Percentiles rank a stretch among this genome's conserved stretches.
These are phyloP conservation scores for Ascochyta fabae DNA, from an alignment of 2,329 filamentous ascomycete species.

Conservation along the genomic window DNA sequence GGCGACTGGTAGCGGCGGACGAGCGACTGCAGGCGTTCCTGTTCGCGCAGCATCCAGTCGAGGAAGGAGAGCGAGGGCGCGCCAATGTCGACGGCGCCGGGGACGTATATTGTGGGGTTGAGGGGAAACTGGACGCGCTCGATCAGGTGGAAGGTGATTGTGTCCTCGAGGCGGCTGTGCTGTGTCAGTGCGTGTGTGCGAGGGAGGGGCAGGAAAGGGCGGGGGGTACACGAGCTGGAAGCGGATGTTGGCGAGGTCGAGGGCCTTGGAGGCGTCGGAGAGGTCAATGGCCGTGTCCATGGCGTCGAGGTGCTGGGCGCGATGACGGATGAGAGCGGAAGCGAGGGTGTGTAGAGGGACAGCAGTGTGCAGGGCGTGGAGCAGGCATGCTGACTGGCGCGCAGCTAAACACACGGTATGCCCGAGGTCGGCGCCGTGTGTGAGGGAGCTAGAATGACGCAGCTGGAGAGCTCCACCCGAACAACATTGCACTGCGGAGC, in stretches of 20 bases:
- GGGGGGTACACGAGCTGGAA: conserved; percentile 85
- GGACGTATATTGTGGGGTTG: conserved; percentile 84
- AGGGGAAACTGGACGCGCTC: conserved; percentile 97
- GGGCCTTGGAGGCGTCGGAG: conserved; percentile 79
- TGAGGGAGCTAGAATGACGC: conserved; percentile 27
- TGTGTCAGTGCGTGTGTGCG: conserved; percentile 21
- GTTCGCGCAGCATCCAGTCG: conserved; percentile 91
- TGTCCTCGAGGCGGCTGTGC: conserved; percentile 89
- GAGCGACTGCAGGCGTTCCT: conserved; percentile 88
- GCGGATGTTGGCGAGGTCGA: conserved; percentile 90
- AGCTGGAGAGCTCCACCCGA: conserved; percentile 10
- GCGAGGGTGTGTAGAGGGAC: neutral
- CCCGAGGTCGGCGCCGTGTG: neutral
- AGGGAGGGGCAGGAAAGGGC: neutral
- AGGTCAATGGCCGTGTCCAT: conserved; percentile 95
- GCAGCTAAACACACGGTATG: neutral
- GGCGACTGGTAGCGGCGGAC: conserved; percentile 95
- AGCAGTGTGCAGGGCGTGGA: neutral
- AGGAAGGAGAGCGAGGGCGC: conserved; percentile 77
- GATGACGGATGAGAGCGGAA: neutral
- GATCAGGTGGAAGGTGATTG: conserved; percentile 95
- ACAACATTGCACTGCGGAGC: neutral
- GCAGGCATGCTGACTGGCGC: neutral
- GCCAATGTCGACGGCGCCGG: conserved; percentile 81
- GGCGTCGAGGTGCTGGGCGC: conserved; percentile 18